These are phyloP conservation scores for Fusarium concolor DNA, from an alignment of 2,329 filamentous ascomycete species.

Conservation along the genomic window DNA sequence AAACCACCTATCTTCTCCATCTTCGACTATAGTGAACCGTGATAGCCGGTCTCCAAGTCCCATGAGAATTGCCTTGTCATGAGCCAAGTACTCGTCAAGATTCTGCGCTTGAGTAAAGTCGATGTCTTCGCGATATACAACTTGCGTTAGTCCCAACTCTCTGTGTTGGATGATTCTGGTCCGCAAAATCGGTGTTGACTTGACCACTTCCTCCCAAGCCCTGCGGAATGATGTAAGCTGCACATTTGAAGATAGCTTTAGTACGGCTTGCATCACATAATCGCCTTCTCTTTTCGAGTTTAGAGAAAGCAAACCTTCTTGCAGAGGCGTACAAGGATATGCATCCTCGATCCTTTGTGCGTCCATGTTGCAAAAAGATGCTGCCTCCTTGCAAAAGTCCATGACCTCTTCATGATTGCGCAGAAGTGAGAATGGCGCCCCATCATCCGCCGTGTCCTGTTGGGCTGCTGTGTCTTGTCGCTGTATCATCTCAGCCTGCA, in stretches of 20 bases:
- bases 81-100: constrained; percentile 16
- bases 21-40: not conserved
- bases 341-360: constrained; percentile 41
- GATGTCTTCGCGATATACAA: not conserved
- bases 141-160: not conserved
- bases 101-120: not conserved
- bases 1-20: constrained; percentile 14
- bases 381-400: too few relatives aligned
- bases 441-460: too few relatives aligned
- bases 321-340: constrained; percentile 56
- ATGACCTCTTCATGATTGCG: too few relatives aligned
- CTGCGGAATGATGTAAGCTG: not conserved
- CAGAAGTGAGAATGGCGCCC: too few relatives aligned
- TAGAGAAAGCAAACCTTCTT: constrained; percentile 55
- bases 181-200: not conserved
- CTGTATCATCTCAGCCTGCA: too few relatives aligned
- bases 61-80: constrained; percentile 6
- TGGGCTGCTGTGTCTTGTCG: too few relatives aligned
- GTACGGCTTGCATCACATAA: constrained; percentile 51
- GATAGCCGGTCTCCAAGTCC: constrained; percentile 10
- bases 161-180: not conserved
- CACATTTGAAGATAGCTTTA: constrained; percentile 15
- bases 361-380: too few relatives aligned
- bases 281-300: constrained; percentile 50
- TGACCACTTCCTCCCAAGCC: not conserved